Percentiles rank a stretch among this genome's conserved stretches.
These are phyloP conservation scores for Phaeoacremonium minimum DNA, from an alignment of 2,329 filamentous ascomycete species.

Conservation along the genomic window DNA sequence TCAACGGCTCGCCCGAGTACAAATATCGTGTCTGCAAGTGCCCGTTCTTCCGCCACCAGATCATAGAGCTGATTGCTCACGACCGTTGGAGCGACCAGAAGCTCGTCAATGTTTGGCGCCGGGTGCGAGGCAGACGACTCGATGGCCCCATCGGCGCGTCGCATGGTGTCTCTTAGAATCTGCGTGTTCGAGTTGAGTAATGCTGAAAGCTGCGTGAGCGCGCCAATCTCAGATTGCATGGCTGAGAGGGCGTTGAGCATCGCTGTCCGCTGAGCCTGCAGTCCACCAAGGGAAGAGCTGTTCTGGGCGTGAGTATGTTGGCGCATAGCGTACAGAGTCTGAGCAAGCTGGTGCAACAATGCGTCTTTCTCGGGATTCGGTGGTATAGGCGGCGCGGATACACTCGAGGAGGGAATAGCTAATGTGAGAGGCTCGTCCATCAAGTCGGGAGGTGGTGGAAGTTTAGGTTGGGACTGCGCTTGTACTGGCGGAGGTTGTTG, in stretches of 20 bases:
- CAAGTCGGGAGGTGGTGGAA: slow-evolving; percentile 45
- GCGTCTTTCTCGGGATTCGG: slow-evolving; percentile 95
- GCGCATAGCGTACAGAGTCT: slow-evolving; percentile 64
- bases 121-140: slow-evolving; percentile 64
- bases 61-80: slow-evolving; percentile 91
- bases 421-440: slow-evolving; percentile 55
- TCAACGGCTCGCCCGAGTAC: slow-evolving; percentile 73
- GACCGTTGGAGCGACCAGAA: slow-evolving; percentile 89
- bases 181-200: slow-evolving; percentile 72
- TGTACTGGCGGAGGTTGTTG: slow-evolving; percentile 14
- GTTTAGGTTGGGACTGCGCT: slow-evolving; percentile 24
- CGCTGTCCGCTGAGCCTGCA: slow-evolving; percentile 75
- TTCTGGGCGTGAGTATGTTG: slow-evolving; percentile 68
- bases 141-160: slow-evolving; percentile 75
- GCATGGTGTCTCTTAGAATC: slow-evolving; percentile 72
- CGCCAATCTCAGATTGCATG: slow-evolving; percentile 69
- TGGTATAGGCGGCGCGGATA: slow-evolving; percentile 78
- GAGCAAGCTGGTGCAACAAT: slow-evolving; percentile 71
- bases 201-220: slow-evolving; percentile 66
- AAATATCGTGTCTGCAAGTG: slow-evolving; percentile 82
- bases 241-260: slow-evolving; percentile 65
- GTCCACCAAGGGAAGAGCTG: slow-evolving; percentile 66
- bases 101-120: slow-evolving; percentile 78
- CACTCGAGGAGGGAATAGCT: slow-evolving; percentile 40
- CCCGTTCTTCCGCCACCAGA: slow-evolving; percentile 82